Percentiles rank a stretch among this genome's conserved stretches.
phyloP scores from a whole-genome alignment of 2,329 filamentous ascomycete species.

The Bimuria novae-zelandiae region DNA sequence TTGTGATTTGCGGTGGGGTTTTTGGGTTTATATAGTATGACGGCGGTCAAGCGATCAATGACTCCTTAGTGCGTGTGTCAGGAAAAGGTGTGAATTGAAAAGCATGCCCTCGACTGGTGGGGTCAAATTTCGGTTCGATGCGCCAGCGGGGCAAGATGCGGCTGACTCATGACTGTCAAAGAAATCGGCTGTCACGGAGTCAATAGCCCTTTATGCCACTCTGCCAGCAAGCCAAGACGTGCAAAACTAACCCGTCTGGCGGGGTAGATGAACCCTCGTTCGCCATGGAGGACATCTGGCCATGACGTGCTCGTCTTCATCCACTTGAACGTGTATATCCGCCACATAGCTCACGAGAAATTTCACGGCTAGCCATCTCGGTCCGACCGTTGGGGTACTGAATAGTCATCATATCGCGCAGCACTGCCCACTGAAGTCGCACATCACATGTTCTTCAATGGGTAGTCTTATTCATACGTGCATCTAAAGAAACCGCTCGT shows the following conservation, averaged over 20 bases:
- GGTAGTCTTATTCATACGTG: background rate
- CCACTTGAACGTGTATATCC: no score
- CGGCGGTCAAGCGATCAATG: background rate
- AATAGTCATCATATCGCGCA: background rate
- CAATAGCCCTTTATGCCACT: no score
- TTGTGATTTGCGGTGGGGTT: no score
- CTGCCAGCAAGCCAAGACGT: no score
- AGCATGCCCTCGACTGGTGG: background rate
- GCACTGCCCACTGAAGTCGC: background rate
- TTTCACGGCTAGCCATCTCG: slow-evolving; percentile 1
- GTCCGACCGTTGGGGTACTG: background rate
- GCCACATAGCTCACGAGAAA: background rate
- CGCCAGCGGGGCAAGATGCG: background rate
- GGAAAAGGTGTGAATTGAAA: slow-evolving; percentile 3
- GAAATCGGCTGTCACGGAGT: no score
- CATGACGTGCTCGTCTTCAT: background rate
- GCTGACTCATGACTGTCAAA: slow-evolving; percentile 1
- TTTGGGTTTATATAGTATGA: background rate
- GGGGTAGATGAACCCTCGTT: no score
- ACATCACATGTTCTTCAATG: background rate
- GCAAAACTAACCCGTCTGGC: no score
- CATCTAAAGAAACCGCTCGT: background rate
- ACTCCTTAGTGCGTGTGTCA: background rate
- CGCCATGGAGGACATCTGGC: no score
- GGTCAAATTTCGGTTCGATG: slow-evolving; percentile 3